Evolutionary conservation across 2,329 filamentous ascomycete species (phyloP).

Genomic region (Cryphonectria radicalis): DNA sequence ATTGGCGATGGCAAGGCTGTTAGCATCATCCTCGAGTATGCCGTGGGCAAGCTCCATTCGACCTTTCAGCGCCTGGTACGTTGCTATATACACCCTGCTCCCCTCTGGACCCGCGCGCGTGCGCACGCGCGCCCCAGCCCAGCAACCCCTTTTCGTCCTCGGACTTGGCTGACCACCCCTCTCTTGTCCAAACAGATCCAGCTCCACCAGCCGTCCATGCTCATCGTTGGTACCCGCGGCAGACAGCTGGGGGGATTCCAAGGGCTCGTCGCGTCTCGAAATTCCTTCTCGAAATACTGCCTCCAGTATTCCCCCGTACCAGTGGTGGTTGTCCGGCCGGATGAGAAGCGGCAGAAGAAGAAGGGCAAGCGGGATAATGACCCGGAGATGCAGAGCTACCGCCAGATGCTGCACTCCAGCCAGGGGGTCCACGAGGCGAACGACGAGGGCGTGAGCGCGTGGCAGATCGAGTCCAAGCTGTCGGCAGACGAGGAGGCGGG

Average conservation of each 20-base stretch:
- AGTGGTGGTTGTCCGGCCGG: conserved; percentile 88
- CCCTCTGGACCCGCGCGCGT: too few species aligned
- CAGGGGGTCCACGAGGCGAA: conserved; percentile 62
- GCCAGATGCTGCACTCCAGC: conserved; percentile 72
- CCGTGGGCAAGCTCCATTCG: conserved; percentile 85
- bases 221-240: conserved; percentile 88
- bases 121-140: background rate
- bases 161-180: conserved; percentile 3
- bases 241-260: conserved; percentile 85
- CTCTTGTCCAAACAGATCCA: conserved; percentile 65
- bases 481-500: conserved; percentile 67
- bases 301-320: conserved; percentile 91
- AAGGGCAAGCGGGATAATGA: conserved; percentile 84
- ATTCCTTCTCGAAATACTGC: conserved; percentile 92
- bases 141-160: background rate
- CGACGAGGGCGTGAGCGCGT: conserved; percentile 55
- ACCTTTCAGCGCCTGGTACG: conserved; percentile 89
- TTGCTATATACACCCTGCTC: conserved; percentile 26
- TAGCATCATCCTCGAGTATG: conserved; percentile 83
- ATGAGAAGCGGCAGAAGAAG: conserved; percentile 86
- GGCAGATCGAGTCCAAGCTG: conserved; percentile 59
- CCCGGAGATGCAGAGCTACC: conserved; percentile 74
- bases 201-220: conserved; percentile 87
- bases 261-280: conserved; percentile 75
- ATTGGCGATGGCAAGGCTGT: conserved; percentile 82